These are phyloP conservation scores for Penicillium sp. DNA, from an alignment of 2,329 filamentous ascomycete species.

Conservation along the genomic window DNA sequence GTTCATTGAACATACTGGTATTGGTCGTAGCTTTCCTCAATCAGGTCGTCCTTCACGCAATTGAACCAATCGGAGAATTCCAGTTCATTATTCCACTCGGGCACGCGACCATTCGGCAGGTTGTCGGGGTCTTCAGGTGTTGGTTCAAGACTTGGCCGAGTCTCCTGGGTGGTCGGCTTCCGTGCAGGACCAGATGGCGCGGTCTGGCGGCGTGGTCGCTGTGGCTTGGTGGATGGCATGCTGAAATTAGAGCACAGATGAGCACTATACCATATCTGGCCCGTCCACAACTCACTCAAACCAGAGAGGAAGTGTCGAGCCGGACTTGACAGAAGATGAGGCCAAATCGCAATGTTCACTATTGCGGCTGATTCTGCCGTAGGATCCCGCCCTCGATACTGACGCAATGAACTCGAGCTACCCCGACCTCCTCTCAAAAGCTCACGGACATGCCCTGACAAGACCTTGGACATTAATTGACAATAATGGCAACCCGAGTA, in stretches of 20 bases:
- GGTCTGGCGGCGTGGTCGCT: conserved; percentile 40
- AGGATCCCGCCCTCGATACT: conserved; percentile 28
- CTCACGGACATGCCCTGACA: conserved; percentile 2
- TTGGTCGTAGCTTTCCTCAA: conserved; percentile 81
- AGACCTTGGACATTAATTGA: conserved; percentile 2
- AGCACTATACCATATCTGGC: neutral
- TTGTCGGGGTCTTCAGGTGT: conserved; percentile 11
- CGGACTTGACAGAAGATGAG: neutral
- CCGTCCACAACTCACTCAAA: conserved; percentile 13
- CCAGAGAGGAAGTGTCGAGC: neutral
- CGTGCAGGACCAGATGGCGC: conserved; percentile 37
- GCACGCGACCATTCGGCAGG: conserved; percentile 10
- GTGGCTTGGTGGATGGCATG: conserved; percentile 32
- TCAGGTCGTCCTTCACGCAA: conserved; percentile 64
- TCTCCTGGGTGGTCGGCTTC: conserved; percentile 28
- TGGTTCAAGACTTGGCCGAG: conserved; percentile 15
- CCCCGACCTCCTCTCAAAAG: conserved; percentile 9
- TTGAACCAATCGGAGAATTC: conserved; percentile 63
- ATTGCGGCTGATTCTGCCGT: conserved; percentile 38
- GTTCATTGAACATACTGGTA: conserved; percentile 64
- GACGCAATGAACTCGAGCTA: conserved; percentile 29
- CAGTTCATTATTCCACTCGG: conserved; percentile 51
- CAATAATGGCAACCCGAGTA: conserved; percentile 32
- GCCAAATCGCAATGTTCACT: conserved; percentile 20
- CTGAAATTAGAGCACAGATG: conserved; percentile 14